A percentile compares a stretch with the other conserved stretches of the same genome.
These are phyloP conservation scores for Spencermartinsiella europaea DNA, from an alignment of 805 yeast species.

Conservation along the genomic window DNA sequence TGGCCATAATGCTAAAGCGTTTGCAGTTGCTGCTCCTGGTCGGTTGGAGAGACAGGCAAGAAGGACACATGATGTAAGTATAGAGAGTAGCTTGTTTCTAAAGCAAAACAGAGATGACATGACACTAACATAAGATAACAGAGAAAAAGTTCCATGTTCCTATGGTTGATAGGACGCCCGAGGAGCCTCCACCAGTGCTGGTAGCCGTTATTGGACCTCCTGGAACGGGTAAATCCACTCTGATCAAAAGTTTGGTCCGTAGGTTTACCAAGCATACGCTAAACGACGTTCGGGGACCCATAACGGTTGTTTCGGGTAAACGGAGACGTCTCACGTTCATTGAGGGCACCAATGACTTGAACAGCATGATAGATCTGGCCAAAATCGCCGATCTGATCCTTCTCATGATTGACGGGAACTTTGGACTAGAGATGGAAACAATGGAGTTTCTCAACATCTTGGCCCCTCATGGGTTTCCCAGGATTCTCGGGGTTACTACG, in stretches of 20 bases:
- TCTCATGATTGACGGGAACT: slow-evolving; percentile 89
- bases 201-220: slow-evolving; percentile 98
- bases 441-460: slow-evolving; percentile 97
- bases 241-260: slow-evolving; percentile 82
- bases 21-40: slow-evolving; percentile 78
- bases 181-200: slow-evolving; percentile 94
- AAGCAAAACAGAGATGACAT: too few species aligned
- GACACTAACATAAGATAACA: slow-evolving; percentile 37
- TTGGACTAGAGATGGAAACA: slow-evolving; percentile 98
- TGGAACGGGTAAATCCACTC: slow-evolving; percentile 95
- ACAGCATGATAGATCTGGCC: slow-evolving; percentile 94
- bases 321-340: slow-evolving; percentile 86
- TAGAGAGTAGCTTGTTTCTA: too few species aligned
- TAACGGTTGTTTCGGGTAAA: slow-evolving; percentile 94
- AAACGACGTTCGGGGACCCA: slow-evolving; percentile 87
- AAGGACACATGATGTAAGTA: slow-evolving; percentile 66
- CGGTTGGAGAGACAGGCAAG: slow-evolving; percentile 79
- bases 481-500: slow-evolving; percentile 91
- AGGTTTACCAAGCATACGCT: slow-evolving; percentile 83
- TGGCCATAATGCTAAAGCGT: slow-evolving; percentile 81
- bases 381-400: slow-evolving; percentile 91
- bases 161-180: slow-evolving; percentile 96
- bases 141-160: slow-evolving; percentile 92
- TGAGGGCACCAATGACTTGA: slow-evolving; percentile 88
- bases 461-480: slow-evolving; percentile 98